These are phyloP conservation scores for Eutrema salsugineum DNA, from an alignment of 441 rosid species.

Conservation along the genomic window DNA sequence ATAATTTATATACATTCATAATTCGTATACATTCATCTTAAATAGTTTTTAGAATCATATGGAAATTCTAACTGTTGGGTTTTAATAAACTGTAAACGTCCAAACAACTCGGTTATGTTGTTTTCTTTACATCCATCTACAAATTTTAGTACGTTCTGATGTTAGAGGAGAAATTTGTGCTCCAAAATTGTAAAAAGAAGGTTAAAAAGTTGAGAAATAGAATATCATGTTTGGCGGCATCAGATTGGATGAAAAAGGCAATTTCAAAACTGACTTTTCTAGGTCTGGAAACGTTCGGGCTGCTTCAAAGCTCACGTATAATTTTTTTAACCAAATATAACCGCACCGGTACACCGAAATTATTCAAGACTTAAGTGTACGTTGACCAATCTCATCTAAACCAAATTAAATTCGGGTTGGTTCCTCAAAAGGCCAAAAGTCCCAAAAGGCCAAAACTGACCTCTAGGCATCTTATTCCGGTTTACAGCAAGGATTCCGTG, in stretches of 20 bases:
- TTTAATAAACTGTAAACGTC: neutral
- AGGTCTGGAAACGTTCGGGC: conserved; percentile 12
- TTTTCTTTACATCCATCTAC: neutral
- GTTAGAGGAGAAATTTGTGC: too few relatives aligned
- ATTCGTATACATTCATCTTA: neutral
- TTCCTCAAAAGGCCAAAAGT: neutral
- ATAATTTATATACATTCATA: neutral
- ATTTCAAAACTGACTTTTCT: conserved; percentile 20
- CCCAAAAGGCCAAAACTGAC: neutral
- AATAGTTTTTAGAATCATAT: too few relatives aligned
- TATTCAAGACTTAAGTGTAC: neutral
- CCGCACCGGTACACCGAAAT: neutral
- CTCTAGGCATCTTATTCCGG: neutral
- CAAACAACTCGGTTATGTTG: neutral
- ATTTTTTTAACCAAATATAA: neutral
- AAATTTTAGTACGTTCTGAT: too few relatives aligned
- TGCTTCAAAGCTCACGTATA: conserved; percentile 7
- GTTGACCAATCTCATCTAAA: neutral
- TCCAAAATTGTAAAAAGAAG: too few relatives aligned
- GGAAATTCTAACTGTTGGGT: neutral
- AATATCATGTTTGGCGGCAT: neutral
- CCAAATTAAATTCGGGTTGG: neutral
- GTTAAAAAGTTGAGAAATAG: too few relatives aligned
- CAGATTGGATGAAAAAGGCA: neutral
- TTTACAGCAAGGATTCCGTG: neutral